Percentiles rank a stretch among this genome's conserved stretches.
These are phyloP conservation scores for Populus deltoides DNA, from an alignment of 345 rosid genomes.

Conservation along the genomic window DNA sequence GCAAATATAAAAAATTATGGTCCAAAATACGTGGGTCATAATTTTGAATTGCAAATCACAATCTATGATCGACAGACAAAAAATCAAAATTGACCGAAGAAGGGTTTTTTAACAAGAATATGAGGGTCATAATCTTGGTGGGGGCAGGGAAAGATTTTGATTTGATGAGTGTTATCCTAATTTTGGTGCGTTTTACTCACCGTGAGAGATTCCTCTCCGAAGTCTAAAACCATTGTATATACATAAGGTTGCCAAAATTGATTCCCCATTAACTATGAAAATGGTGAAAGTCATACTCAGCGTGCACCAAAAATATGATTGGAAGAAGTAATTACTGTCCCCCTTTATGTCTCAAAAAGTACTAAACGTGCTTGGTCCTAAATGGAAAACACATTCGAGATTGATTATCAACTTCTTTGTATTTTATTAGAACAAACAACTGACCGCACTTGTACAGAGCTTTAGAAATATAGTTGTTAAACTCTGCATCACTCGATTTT, in stretches of 20 bases:
- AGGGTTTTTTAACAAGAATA: neutral
- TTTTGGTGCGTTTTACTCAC: conserved; percentile 5
- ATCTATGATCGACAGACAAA: neutral
- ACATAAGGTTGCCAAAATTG: neutral
- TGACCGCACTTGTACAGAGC: too few species aligned
- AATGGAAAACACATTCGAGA: neutral
- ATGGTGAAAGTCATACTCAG: neutral
- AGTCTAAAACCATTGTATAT: neutral
- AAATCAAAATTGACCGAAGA: neutral
- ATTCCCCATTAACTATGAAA: neutral
- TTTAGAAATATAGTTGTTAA: too few species aligned
- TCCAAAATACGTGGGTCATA: too few species aligned
- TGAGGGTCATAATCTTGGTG: neutral
- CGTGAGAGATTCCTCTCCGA: conserved; percentile 5
- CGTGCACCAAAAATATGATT: neutral
- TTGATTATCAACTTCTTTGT: neutral
- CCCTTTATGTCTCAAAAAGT: neutral
- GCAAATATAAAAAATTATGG: too few species aligned
- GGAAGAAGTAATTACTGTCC: neutral
- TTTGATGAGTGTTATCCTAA: neutral
- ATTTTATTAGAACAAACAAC: too few species aligned
- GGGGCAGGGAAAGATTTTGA: neutral
- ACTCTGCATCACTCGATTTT: too few species aligned
- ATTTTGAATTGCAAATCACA: neutral
- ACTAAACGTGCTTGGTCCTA: neutral